Base-by-base conservation (phyloP, 345 rosid species). In the Psidium friedrichsthalianum region DNA sequence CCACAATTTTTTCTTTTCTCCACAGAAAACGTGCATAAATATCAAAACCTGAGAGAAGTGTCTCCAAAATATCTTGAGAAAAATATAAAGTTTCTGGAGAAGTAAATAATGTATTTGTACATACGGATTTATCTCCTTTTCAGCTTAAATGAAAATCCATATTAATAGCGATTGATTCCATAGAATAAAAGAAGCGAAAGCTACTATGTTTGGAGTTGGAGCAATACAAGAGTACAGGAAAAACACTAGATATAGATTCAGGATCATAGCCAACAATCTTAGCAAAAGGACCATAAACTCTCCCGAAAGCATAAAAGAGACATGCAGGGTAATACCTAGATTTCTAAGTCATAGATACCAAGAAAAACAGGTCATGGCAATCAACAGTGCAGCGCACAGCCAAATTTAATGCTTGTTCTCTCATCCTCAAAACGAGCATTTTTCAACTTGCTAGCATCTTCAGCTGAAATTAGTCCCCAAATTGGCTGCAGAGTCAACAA, bases 221-320 rank as follows among this genome's bases (percentile, higher is more conserved):
- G 80, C 25, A 36, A 69, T 36, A 69, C 80, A 69, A 69, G 47
- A 36, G 80, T 69, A 69, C 80, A 69, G 47, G 47, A 69, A 69
- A 69, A 69, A 36, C 47, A 69, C 47, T 36, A 69, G 47, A 69
- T 69, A 69, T 69, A 69, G 47, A 24, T 69, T 69, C 80, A 69
- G 80, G 80, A 69, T 69, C 86, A 88, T 69, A 36, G 80, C 80
- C 47, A 6, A 69, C 80, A 36, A 69, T 8, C 80, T 69, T 69
- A 69, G 89, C 82, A 88, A 88, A 90, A 88, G 87, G 89, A 87
- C 87, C 90, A 91, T 89, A 89, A 90, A 88, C 91, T 90, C 87
- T 86, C 91, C 88, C 54, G 88, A 88, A 83, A 55, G 89, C 59
- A 88, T 88, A 90, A 85, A 90, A 85, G 82, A 84, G 88, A 87